These are phyloP conservation scores for Silene vulgaris DNA, from an alignment of 179 eudicot species.

Conservation along the genomic window DNA sequence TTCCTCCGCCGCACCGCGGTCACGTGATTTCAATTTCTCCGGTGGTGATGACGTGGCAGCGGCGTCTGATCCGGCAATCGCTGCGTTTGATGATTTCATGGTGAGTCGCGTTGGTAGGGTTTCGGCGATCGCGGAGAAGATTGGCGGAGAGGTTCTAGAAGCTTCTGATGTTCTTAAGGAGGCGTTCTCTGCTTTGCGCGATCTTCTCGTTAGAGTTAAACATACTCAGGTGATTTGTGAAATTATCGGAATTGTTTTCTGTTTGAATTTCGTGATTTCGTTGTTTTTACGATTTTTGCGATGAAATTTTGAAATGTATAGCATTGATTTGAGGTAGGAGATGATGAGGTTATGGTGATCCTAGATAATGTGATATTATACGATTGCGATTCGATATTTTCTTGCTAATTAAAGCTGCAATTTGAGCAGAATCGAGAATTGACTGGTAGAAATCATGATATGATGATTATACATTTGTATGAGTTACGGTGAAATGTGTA, in stretches of 20 bases:
- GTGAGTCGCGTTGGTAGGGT: constrained; percentile 49
- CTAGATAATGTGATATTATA: no score
- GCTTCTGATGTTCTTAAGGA: constrained; percentile 45
- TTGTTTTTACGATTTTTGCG: neutral
- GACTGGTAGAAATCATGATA: no score
- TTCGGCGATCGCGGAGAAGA: constrained; percentile 60
- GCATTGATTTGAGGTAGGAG: neutral
- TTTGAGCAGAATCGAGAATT: no score
- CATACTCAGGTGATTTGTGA: constrained; percentile 48
- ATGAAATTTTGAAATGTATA: neutral
- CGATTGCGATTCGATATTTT: no score
- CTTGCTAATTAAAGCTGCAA: no score
- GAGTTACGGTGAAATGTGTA: constrained; percentile 8
- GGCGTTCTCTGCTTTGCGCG: constrained; percentile 61
- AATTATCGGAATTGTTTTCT: neutral
- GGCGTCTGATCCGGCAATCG: constrained; percentile 63
- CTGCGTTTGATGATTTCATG: constrained; percentile 68
- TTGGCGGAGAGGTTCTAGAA: constrained; percentile 79
- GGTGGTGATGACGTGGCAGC: constrained; percentile 31
- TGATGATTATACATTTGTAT: no score
- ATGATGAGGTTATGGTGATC: neutral
- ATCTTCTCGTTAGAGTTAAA: constrained; percentile 70
- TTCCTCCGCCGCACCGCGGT: constrained; percentile 24
- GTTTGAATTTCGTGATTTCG: neutral
- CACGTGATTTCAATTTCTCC: constrained; percentile 25